These are phyloP conservation scores for Nigrospora osmanthi DNA, from an alignment of 2,329 filamentous ascomycete species.

Conservation along the genomic window DNA sequence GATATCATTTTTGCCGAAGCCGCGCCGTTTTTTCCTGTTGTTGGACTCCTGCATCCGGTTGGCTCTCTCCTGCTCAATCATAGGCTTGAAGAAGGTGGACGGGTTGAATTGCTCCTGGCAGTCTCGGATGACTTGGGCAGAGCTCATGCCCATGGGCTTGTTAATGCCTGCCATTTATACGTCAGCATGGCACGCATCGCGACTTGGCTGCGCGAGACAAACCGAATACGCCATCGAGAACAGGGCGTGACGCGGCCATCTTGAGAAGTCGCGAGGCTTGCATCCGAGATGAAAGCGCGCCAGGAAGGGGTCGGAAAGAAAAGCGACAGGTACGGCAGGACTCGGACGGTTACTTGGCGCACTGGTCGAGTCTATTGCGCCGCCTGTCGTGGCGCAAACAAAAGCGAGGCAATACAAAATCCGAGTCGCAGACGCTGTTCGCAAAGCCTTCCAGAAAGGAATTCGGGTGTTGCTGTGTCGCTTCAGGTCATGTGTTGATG, in stretches of 20 bases:
- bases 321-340: no score
- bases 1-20: slow-evolving; percentile 46
- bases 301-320: no score
- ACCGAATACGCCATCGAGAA: slow-evolving; percentile 53
- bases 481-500: no score
- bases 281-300: slow-evolving; percentile 17
- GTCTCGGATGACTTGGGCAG: slow-evolving; percentile 83
- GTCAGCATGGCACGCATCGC: background rate
- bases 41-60: slow-evolving; percentile 48
- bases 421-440: no score
- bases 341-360: no score
- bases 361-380: no score
- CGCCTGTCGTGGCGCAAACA: no score
- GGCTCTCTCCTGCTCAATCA: slow-evolving; percentile 57
- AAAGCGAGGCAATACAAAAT: no score
- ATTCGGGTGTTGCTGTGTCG: no score
- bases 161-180: slow-evolving; percentile 62
- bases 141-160: slow-evolving; percentile 82
- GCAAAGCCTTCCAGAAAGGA: no score
- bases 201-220: slow-evolving; percentile 13
- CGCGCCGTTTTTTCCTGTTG: slow-evolving; percentile 51
- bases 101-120: slow-evolving; percentile 78
- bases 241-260: slow-evolving; percentile 43
- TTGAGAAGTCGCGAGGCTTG: slow-evolving; percentile 23
- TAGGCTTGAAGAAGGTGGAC: slow-evolving; percentile 71